Evolutionary conservation across 1,284 basidiomycete species (phyloP), one percentile per base, ranked within the genome.

Genomic region (Marasmius tenuissimus): DNA sequence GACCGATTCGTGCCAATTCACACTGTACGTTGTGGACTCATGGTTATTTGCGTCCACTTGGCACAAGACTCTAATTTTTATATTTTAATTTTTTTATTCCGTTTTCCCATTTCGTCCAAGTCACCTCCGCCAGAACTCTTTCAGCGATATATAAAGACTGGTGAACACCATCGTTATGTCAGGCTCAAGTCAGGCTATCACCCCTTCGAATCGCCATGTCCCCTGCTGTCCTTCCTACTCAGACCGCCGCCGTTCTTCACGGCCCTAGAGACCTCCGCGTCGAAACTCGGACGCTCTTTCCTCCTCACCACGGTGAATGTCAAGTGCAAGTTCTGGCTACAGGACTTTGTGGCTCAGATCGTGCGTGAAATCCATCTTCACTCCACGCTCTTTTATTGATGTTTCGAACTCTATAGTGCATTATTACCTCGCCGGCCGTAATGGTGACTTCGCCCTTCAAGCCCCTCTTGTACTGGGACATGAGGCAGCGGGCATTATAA

Each of bases 341-440:
- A 11, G 96, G 96, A 57, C 85, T 98, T 57, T 98, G 96, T 71
- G 96, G 95, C 57, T 92, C 89, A 62, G 95, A 97, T 75, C 76
- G 93, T 95, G 70, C 72, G 91, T 78, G n/a, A 50, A 47, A 51
- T 14, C 35, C 40, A 40, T 37, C 54, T 35, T 42, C n/a, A 14
- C 20, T 57, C 56, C 60, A 34, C 53, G 54, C 51, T 48, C 35
- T 40, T 27, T 4, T 20, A 48, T 40, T 47, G 58, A 39, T 63
- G 59, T 37, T 59, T 63, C 59, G 50, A 27, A 27, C 27, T 40
- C 54, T 53, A 18, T 72, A 95, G 90, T 96, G 16, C 94, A 97
- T 77, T 97, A 97, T 79, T 97, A 92, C 76, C 74, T 81, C 33
- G 90, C 95, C 71, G 94, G 91, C 34, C 86, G 92, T 42, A 98